Percentiles rank a stretch among this genome's conserved stretches.
These are phyloP conservation scores for Solanum hybrid DNA, from an alignment of 305 asterid genomes.

Conservation along the genomic window DNA sequence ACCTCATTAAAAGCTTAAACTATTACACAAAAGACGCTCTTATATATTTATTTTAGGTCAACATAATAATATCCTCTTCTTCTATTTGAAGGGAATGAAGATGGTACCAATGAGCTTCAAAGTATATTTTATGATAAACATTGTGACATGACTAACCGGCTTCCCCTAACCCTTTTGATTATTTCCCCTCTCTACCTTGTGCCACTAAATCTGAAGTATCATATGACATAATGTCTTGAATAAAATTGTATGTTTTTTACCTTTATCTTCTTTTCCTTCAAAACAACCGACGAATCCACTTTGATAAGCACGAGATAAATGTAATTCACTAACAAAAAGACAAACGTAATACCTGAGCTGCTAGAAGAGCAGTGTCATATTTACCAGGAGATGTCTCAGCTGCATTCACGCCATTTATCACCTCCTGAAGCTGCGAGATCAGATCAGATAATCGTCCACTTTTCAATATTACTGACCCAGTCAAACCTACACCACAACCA, in stretches of 20 bases:
- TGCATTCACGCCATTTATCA: slow-evolving; percentile 53
- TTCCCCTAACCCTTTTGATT: neutral
- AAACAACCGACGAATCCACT: slow-evolving; percentile 10
- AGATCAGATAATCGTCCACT: slow-evolving; percentile 63
- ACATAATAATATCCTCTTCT: neutral
- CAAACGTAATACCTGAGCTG: slow-evolving; percentile 48
- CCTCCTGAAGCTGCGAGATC: slow-evolving; percentile 61
- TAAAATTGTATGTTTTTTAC: neutral
- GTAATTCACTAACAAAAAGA: neutral
- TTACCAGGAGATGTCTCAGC: slow-evolving; percentile 72
- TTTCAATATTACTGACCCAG: slow-evolving; percentile 70
- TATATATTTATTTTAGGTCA: neutral
- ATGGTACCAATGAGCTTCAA: neutral
- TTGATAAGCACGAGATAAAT: slow-evolving; percentile 5
- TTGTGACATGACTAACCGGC: neutral
- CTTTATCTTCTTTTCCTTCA: neutral
- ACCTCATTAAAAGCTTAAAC: neutral
- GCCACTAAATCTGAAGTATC: neutral
- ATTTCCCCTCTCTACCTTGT: neutral
- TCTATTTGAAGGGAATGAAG: neutral
- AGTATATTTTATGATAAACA: neutral
- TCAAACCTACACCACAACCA: slow-evolving; percentile 38
- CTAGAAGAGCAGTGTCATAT: slow-evolving; percentile 62
- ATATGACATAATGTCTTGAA: neutral
- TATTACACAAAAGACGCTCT: neutral